phyloP scores from a whole-genome alignment of 495 filamentous ascomycete genomes.

The Aspergillus affinis region DNA sequence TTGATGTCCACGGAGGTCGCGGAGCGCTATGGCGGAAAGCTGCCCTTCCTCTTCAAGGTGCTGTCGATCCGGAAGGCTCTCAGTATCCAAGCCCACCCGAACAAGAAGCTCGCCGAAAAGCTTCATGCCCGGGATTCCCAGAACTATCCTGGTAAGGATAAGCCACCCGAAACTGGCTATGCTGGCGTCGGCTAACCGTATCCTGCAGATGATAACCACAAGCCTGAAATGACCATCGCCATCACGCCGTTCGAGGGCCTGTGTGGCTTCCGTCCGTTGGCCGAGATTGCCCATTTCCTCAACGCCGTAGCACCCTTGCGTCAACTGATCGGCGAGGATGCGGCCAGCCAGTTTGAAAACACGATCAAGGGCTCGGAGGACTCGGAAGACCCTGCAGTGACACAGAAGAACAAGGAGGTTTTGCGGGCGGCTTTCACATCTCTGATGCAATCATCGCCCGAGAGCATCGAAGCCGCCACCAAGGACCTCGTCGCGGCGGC shows the following conservation, averaged over 20 bases:
- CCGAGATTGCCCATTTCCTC: slow-evolving; percentile 85
- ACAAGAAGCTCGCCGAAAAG: slow-evolving; percentile 93
- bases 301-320: slow-evolving; percentile 69
- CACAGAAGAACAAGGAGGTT: slow-evolving; percentile 72
- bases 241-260: slow-evolving; percentile 94
- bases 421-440: slow-evolving; percentile 70
- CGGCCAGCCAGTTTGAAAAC: slow-evolving; percentile 65
- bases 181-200: not conserved
- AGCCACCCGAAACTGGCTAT: not conserved
- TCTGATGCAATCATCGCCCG: slow-evolving; percentile 73
- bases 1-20: slow-evolving; percentile 71
- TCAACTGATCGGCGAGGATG: slow-evolving; percentile 68
- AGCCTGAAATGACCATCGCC: slow-evolving; percentile 98
- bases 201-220: slow-evolving; percentile 88
- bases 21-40: slow-evolving; percentile 70
- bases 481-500: slow-evolving; percentile 70
- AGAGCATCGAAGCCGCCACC: slow-evolving; percentile 61
- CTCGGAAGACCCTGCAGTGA: slow-evolving; percentile 55
- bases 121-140: slow-evolving; percentile 82
- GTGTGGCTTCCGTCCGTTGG: slow-evolving; percentile 88
- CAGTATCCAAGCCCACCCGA: slow-evolving; percentile 95
- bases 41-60: slow-evolving; percentile 98
- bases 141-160: slow-evolving; percentile 76
- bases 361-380: slow-evolving; percentile 65
- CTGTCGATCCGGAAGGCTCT: slow-evolving; percentile 91